Evolutionary conservation across 2,329 filamentous ascomycete genomes (phyloP), one percentile per base, ranked within the genome.

Genomic region (Thyridium curvatum): DNA sequence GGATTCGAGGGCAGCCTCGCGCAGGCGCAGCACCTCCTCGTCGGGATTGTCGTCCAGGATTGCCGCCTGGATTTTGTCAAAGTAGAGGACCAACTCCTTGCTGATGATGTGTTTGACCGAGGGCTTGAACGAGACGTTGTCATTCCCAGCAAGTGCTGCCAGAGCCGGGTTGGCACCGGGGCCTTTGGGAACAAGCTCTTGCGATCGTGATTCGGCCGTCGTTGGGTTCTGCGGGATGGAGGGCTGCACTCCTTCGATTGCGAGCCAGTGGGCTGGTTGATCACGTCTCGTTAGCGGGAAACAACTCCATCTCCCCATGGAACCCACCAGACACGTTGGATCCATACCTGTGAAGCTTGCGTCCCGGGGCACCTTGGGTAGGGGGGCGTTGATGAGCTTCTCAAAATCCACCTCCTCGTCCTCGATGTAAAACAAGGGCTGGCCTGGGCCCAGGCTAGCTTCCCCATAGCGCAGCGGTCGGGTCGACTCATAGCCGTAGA

Each of bases 341-440:
- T 21, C n/a, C 72, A 41, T 67, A 91, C 88, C 85, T 31, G 91
- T 97, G 56, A 96, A 91, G 44, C 82, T 87, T 52, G 93, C 84
- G 61, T 98, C 93, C 36, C 91, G 76, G 28, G 93, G 93, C 21
- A 98, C 90, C 62, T 94, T 96, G 18, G 93, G 93, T 49, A 98
- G 65, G 4, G 93, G 87, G 47, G 89, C 89, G 65, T 98, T 98
- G 59, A 98, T 96, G 49, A 98, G 71, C 70, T 97, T 97, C 68
- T 98, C 93, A 57, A 98, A 97, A 62, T 98, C 93, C 39, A 97
- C 84, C 68, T 98, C 93, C 57, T 98, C 93, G 59, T 98, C 93
- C 56, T 98, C 93, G 30, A 98, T 85, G 59, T 98, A 98, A 64
- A 91, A 98, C 16, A 98, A 69, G 38, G 91, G 89, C 63, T 98